Conservation (phyloP, 108 stramenopile species). For the Aurantiochytrium sp. region DNA sequence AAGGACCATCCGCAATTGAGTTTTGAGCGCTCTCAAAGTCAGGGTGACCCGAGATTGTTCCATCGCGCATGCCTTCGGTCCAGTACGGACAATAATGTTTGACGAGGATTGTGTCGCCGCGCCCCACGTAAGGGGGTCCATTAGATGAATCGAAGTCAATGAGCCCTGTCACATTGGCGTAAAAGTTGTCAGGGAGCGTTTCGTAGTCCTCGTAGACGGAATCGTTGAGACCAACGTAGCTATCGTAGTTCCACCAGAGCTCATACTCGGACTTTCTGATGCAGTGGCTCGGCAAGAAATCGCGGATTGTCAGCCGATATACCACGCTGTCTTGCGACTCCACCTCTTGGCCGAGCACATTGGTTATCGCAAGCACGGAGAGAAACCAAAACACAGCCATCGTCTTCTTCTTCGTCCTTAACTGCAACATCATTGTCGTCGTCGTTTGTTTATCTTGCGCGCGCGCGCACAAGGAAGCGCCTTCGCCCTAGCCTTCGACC, state of each 20-base stretch:
- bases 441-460: no score
- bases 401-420: no score
- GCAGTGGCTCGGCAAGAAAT: neutral
- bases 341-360: neutral
- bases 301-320: neutral
- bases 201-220: neutral
- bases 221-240: neutral
- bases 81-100: neutral
- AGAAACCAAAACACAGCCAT: neutral
- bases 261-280: neutral
- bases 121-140: neutral
- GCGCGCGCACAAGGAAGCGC: no score
- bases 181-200: neutral
- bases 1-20: neutral
- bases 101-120: neutral
- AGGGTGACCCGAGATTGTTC: neutral
- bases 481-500: no score
- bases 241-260: neutral
- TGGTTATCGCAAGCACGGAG: neutral
- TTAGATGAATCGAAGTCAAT: neutral
- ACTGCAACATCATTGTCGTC: no score
- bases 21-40: neutral
- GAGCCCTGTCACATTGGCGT: neutral
- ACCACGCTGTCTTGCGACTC: neutral
- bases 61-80: conserved; percentile 1